Evolutionary conservation across 1,284 basidiomycete genomes (phyloP).

Genomic region (Moesziomyces antarcticus): DNA sequence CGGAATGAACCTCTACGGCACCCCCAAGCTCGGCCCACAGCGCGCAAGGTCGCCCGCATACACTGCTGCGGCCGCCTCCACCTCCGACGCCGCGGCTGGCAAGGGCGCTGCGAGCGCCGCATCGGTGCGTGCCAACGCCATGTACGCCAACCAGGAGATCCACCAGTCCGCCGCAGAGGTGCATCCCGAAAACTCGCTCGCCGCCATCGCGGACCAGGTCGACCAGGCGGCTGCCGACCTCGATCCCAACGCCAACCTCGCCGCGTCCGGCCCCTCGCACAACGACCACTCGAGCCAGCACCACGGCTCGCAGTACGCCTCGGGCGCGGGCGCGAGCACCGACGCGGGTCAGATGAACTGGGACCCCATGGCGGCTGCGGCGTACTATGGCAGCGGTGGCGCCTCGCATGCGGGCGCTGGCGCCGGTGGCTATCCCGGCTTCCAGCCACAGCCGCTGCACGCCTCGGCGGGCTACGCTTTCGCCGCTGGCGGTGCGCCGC

Average conservation of each 20-base stretch:
- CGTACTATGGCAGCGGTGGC: slow-evolving; percentile 18
- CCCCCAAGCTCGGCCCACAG: slow-evolving; percentile 47
- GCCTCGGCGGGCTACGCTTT: slow-evolving; percentile 37
- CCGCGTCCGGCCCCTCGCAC: slow-evolving; percentile 12
- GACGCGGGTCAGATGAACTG: slow-evolving; percentile 23
- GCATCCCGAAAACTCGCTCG: slow-evolving; percentile 52
- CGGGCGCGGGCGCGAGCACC: slow-evolving; percentile 5
- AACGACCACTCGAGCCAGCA: slow-evolving; percentile 23
- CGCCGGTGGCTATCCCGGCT: slow-evolving; percentile 14
- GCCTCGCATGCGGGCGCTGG: neutral
- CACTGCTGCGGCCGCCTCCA: neutral
- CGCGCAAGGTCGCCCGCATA: slow-evolving; percentile 29
- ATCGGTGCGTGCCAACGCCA: slow-evolving; percentile 50
- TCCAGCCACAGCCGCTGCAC: slow-evolving; percentile 37
- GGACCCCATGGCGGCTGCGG: slow-evolving; percentile 32
- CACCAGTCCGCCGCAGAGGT: slow-evolving; percentile 59
- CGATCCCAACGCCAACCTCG: slow-evolving; percentile 17
- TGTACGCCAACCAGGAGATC: slow-evolving; percentile 60
- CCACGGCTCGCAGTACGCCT: slow-evolving; percentile 19
- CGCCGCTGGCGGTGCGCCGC: slow-evolving; percentile 8
- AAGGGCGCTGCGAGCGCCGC: slow-evolving; percentile 20
- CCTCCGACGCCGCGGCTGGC: slow-evolving; percentile 1
- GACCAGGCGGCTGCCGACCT: slow-evolving; percentile 56
- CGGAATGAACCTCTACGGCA: slow-evolving; percentile 53
- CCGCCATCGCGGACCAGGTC: slow-evolving; percentile 57